Evolutionary conservation across 306 rosid genomes (phyloP).

Genomic region (Dryas alaskensis): DNA sequence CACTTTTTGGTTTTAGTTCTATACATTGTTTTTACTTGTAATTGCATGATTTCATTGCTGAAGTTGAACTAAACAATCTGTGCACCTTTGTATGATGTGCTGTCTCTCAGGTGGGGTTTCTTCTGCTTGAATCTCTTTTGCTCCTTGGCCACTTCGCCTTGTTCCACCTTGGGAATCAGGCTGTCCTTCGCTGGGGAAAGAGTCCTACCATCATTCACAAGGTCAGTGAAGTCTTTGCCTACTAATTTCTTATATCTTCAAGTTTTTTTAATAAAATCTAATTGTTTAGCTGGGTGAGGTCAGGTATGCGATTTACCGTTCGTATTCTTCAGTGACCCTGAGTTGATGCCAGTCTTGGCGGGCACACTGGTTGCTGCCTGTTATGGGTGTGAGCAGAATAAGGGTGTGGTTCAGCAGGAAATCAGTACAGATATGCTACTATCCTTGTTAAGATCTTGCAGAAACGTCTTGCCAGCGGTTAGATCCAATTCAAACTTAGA

Average conservation of each 20-base stretch:
- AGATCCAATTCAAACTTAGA: slow-evolving; percentile 46
- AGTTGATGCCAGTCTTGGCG: slow-evolving; percentile 94
- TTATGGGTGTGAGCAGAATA: slow-evolving; percentile 87
- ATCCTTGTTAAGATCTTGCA: slow-evolving; percentile 78
- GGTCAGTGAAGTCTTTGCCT: slow-evolving; percentile 45
- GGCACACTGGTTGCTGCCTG: slow-evolving; percentile 86
- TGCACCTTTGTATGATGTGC: background rate
- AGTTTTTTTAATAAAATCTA: slow-evolving; percentile 31
- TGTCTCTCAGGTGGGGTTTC: slow-evolving; percentile 69
- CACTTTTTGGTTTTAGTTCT: slow-evolving; percentile 5
- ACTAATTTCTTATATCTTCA: slow-evolving; percentile 14
- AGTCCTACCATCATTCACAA: slow-evolving; percentile 95
- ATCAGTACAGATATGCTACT: slow-evolving; percentile 88
- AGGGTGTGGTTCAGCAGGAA: slow-evolving; percentile 88
- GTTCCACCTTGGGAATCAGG: slow-evolving; percentile 89
- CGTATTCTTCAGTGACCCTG: slow-evolving; percentile 94
- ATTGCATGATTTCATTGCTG: slow-evolving; percentile 10
- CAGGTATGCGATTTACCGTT: slow-evolving; percentile 98
- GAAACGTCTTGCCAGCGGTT: slow-evolving; percentile 39
- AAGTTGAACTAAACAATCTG: background rate
- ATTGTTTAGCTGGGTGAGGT: slow-evolving; percentile 31
- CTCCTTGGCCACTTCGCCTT: slow-evolving; percentile 90
- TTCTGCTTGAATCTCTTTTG: slow-evolving; percentile 75
- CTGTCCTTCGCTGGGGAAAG: slow-evolving; percentile 97
- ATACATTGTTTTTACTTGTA: background rate